Base-by-base conservation (phyloP, 108 stramenopile species). In the Tribonema minus region DNA sequence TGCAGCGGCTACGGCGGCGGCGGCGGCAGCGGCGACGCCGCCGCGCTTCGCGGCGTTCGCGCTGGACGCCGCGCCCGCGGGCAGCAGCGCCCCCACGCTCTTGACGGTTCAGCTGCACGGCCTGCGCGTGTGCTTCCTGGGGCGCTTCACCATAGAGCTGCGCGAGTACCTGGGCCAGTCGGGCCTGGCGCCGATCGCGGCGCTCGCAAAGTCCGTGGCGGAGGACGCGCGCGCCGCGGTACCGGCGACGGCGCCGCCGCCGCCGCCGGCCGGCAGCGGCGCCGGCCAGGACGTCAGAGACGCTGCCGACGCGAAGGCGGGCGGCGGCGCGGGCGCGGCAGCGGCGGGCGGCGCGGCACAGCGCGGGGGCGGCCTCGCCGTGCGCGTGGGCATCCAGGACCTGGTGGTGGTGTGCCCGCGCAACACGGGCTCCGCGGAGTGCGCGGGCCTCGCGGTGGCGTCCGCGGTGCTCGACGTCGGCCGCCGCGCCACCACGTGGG, bases 101-200 rank as follows among this genome's bases (percentile, higher is more conserved):
- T 23, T 70, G 29, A 70, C 35, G 20, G 69, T 33, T 2, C 59
- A 46, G 7, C 35, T 70, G 26, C 34, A 34, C 58, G 69, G 69
- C 2, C 69, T 70, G 31, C 69, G 69, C 25, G 58, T 70, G 34
- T 70, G 69, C 58, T 58, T 70, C 69, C 58, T 70, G 23, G 34
- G 12, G 2, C 23, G 69, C 27, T 70, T 70, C 58, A 35, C 59
- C 35, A 58, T 58, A 6, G 69, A 70, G 37, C 35, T 70, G 23
- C 26, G 26, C 34, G 35, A 70, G 26, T 70, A 70, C 28, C 59
- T 70, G 2, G 58, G 69, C 4, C 69, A 46, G 69, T 46, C 33
- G 12, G 41, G 58, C 26, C 69, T 70, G 2, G 69, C 58, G 27
- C 69, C 58, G 32, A 58, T 70, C 58, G 58, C 59, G 69, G 34